Base-by-base conservation (phyloP, 306 rosid genomes). In the Malus fusca region DNA sequence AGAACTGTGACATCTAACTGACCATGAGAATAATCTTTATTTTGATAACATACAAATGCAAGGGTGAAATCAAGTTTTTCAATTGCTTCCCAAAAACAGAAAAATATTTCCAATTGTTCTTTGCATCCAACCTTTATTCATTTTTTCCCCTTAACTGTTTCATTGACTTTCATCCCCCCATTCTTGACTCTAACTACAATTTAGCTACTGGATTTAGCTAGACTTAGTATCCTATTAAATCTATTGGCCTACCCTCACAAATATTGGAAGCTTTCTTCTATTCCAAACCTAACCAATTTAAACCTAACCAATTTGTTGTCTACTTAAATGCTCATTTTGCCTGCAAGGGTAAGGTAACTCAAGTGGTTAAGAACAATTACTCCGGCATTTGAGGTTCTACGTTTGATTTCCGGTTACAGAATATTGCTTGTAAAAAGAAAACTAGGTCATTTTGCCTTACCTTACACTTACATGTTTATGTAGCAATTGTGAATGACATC, bases 91-190 rank as follows among this genome's bases (percentile, higher is more conserved):
- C 68, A 18, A 69, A 56, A 80, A 75, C 23, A 33, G 25, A 28
- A 37, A 52, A 4, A 10, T 40, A 33, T 21, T 55, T 21, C 37
- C 14, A 46, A 4, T 14, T 46, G 15, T 46, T 14, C 77, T 75
- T 73, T 72, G 48, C 66, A 75, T 35, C 74, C 60, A 79, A 80
- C 73, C 75, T 78, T 75, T 75, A 69, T 76, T 76, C 68, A 37
- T 37, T 48, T 25, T 66, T 74, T 76, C 60, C 73, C 17, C 58
- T 10, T 44, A 21, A 12, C 56, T 26, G 58, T 71, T 67, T 79
- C 69, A 31, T 46, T 64, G 71, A 74, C 53, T 66, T 74, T 80
- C 81, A 78, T 80, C 77, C 74, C 8, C 9, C 11, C 8, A 15
- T 75, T 22, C 30, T 71, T 48, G 73, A 66, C 17, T 48, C 46